Evolutionary conservation across 2,329 filamentous ascomycete genomes (phyloP), one percentile per base, ranked within the genome.

Genomic region (Lasiodiplodia gonubiensis): DNA sequence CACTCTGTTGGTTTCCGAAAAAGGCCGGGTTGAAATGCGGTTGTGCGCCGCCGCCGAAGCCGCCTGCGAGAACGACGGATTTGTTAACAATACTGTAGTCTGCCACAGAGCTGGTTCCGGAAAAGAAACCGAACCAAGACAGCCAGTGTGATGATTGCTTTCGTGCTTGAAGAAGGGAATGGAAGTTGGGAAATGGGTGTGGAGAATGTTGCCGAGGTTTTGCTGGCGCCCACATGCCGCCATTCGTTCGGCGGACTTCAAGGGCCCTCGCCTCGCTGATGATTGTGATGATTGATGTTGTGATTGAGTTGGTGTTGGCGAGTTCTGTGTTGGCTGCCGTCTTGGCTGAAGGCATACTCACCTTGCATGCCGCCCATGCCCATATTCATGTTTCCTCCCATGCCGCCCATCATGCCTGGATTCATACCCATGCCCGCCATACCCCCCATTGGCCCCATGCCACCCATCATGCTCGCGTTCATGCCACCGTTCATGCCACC

Each of bases 11-110:
- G 39, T 77, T 73, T 33, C 69, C 82, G 77, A 93, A 94, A 81
- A 93, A 93, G 68, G 85, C 87, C 46, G 89, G 87, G 75, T 90
- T 92, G 80, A 93, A 94, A 74, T 89, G 87, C 66, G 86, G 85
- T 74, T 87, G 87, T 81, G 90, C 89, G 55, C 72, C 74, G 69
- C 85, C 87, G 80, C 89, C 88, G 78, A 93, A 93, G 52, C 86
- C 89, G 55, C 79, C 82, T 48, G 71, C 68, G 37, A 39, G 60
- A 61, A 61, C 8, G 46, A 63, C 10, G 35, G 42, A 63, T 23
- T 4, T 63, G 59, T 63, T 51, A 63, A 63, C 21, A 63, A 63
- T 23, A 51, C 27, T 37, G 11, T n/a, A 37, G 46, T 46, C 25
- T 51, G 46, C 4, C 25, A 16, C 7, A 46, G 35, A 35, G 4